Evolutionary conservation across 768 basidiomycete genomes (phyloP).

Genomic region (Boletales sp.): DNA sequence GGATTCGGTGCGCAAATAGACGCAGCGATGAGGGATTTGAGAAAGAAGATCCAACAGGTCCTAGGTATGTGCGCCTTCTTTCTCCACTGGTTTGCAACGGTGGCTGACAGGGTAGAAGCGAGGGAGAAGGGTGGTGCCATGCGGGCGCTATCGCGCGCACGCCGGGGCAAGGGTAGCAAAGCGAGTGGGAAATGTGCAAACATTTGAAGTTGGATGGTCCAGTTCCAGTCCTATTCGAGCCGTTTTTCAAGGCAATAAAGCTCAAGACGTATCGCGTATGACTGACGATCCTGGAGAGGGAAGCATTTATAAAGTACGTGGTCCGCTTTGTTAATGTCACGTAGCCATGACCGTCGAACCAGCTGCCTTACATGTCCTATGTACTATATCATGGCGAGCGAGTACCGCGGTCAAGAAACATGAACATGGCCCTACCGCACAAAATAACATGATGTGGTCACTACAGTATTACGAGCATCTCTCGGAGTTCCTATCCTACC

Average conservation of each 20-base stretch:
- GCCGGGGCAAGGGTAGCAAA: slow-evolving; percentile 61
- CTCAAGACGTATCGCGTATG: slow-evolving; percentile 79
- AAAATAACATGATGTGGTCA: slow-evolving; percentile 87
- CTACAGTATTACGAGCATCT: slow-evolving; percentile 95
- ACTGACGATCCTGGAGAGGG: slow-evolving; percentile 83
- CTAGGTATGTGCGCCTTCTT: slow-evolving; percentile 93
- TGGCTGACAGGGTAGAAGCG: slow-evolving; percentile 72
- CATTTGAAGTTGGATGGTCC: slow-evolving; percentile 72
- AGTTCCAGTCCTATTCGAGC: slow-evolving; percentile 63
- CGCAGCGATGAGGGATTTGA: slow-evolving; percentile 62
- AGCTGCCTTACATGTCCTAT: slow-evolving; percentile 88
- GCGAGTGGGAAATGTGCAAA: slow-evolving; percentile 43
- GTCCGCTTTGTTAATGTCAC: neutral
- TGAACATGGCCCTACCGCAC: slow-evolving; percentile 75
- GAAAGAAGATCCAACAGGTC: slow-evolving; percentile 64
- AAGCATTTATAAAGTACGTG: slow-evolving; percentile 70
- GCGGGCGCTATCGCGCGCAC: slow-evolving; percentile 43
- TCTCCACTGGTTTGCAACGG: slow-evolving; percentile 84
- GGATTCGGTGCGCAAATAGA: slow-evolving; percentile 74
- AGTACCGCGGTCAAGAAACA: slow-evolving; percentile 89
- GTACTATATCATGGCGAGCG: slow-evolving; percentile 82
- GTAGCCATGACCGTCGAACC: slow-evolving; percentile 1
- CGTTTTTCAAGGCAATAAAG: slow-evolving; percentile 70
- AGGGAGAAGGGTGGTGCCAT: slow-evolving; percentile 46
- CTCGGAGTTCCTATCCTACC: slow-evolving; percentile 75